Conservation (phyloP, 2,329 filamentous ascomycete species). For the Penicillium sp. region DNA sequence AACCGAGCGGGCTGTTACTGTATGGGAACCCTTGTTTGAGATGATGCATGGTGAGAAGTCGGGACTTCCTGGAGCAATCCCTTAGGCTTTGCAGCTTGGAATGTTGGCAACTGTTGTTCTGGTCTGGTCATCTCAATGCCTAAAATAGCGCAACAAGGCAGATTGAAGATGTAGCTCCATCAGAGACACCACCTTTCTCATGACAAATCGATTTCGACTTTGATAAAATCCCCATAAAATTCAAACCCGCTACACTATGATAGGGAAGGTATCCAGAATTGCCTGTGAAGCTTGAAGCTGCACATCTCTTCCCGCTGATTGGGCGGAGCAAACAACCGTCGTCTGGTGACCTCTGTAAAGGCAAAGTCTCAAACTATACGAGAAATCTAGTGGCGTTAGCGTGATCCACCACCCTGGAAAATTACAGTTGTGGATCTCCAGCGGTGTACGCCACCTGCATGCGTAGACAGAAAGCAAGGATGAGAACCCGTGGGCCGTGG, state of each 20-base stretch:
- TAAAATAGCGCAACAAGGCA: no score
- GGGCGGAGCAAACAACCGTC: neutral
- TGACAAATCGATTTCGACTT: no score
- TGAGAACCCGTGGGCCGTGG: neutral
- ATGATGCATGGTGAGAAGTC: constrained; percentile 48
- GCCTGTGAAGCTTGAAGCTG: no score
- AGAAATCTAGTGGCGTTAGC: neutral
- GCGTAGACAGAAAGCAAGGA: neutral
- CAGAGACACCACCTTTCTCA: no score
- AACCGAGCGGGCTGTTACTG: constrained; percentile 46
- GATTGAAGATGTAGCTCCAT: no score
- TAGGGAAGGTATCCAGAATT: no score
- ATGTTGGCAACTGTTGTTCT: neutral
- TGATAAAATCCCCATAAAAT: no score
- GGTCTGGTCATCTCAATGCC: no score
- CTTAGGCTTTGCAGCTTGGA: constrained; percentile 15
- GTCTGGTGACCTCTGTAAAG: neutral
- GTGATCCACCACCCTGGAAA: neutral
- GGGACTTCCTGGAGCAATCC: constrained; percentile 41
- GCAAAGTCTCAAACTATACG: neutral
- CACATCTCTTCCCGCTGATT: neutral
- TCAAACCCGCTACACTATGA: no score
- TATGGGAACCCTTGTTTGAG: constrained; percentile 53
- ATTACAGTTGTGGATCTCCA: neutral
- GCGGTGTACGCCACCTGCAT: neutral